Percentiles rank a stretch among this genome's conserved stretches.
Conservation (phyloP, 495 filamentous ascomycete genomes). For the Chaetomium fimeti region DNA sequence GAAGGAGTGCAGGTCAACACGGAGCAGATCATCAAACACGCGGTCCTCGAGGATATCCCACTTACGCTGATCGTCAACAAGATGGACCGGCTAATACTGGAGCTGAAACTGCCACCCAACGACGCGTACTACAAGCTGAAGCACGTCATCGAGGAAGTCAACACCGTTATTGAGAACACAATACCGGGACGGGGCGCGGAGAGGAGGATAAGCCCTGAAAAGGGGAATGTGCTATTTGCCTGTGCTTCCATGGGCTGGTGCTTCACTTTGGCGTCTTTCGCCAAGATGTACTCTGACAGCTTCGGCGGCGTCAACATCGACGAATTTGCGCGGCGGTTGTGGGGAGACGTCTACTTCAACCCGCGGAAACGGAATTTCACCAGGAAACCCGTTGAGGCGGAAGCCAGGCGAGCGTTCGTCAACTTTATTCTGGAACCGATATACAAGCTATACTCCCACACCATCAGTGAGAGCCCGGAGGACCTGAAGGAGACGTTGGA, state of each 20-base stretch:
- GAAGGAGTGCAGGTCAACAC: constrained; percentile 96
- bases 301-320: constrained; percentile 75
- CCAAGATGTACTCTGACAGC: constrained; percentile 91
- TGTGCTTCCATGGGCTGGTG: constrained; percentile 94
- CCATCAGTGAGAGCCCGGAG: constrained; percentile 85
- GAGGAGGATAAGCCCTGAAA: constrained; percentile 86
- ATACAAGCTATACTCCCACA: constrained; percentile 96
- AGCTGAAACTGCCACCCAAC: constrained; percentile 89
- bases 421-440: constrained; percentile 94
- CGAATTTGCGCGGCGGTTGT: constrained; percentile 79
- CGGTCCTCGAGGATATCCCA: constrained; percentile 84
- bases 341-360: constrained; percentile 98
- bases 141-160: constrained; percentile 96
- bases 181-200: constrained; percentile 79
- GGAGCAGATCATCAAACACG: constrained; percentile 94
- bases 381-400: constrained; percentile 77
- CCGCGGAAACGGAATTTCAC: constrained; percentile 86
- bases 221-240: constrained; percentile 94
- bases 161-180: constrained; percentile 86
- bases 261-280: constrained; percentile 89
- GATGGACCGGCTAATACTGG: constrained; percentile 90
- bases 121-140: constrained; percentile 99
- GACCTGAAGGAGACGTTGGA: constrained; percentile 79
- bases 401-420: constrained; percentile 82
- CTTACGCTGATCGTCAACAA: constrained; percentile 93